Evolutionary conservation across 352 stramenopile genomes (phyloP).

Genomic region (Pythium grandisporangium): DNA sequence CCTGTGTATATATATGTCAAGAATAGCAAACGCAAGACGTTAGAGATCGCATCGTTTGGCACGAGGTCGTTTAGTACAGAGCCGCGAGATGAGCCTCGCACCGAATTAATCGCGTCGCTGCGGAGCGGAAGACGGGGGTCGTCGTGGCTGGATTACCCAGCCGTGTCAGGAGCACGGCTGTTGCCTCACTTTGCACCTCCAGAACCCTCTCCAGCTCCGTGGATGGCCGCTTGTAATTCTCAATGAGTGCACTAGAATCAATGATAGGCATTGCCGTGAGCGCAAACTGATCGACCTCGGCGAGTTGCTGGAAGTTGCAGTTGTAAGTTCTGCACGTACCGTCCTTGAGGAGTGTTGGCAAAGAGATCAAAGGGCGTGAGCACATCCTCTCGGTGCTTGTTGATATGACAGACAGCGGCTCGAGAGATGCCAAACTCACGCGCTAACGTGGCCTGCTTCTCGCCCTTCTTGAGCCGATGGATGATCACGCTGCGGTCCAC

Average conservation of each 20-base stretch:
- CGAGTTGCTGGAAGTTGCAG: too few relatives aligned
- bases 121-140: background rate
- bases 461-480: slow-evolving; percentile 48
- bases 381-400: slow-evolving; percentile 69
- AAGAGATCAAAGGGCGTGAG: slow-evolving; percentile 54
- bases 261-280: too few relatives aligned
- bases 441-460: slow-evolving; percentile 51
- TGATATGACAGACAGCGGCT: slow-evolving; percentile 69
- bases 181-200: slow-evolving; percentile 21
- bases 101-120: slow-evolving; percentile 12
- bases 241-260: too few relatives aligned
- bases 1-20: too few relatives aligned
- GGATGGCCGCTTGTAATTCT: slow-evolving; percentile 18
- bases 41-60: too few relatives aligned
- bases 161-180: slow-evolving; percentile 10
- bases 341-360: slow-evolving; percentile 39
- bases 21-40: too few relatives aligned
- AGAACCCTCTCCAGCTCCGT: slow-evolving; percentile 25
- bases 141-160: slow-evolving; percentile 6
- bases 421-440: slow-evolving; percentile 61
- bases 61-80: background rate
- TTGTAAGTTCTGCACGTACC: too few relatives aligned
- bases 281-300: too few relatives aligned
- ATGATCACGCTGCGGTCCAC: slow-evolving; percentile 24
- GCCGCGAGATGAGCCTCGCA: background rate